phyloP scores from a whole-genome alignment of 1,139 yeast species.

The Sugiyamaella paludigena region DNA sequence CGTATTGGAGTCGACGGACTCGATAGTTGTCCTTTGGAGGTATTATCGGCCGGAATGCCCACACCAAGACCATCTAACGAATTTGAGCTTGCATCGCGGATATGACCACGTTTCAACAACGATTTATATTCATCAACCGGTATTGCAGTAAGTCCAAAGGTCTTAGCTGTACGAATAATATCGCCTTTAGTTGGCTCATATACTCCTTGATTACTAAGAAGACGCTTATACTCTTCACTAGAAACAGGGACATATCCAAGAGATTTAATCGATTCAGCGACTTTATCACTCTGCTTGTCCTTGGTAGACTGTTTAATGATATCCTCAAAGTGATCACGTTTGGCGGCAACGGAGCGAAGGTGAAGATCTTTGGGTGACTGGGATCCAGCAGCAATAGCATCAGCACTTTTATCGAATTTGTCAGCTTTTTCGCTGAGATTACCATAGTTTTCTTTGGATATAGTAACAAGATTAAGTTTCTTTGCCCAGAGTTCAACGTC shows the following conservation, averaged over 20 bases:
- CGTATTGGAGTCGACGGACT: conserved; percentile 12
- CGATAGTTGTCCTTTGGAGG: background rate
- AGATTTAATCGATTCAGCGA: conserved; percentile 35
- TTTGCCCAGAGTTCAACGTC: conserved; percentile 50
- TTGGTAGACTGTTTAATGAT: conserved; percentile 30
- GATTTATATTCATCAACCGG: conserved; percentile 38
- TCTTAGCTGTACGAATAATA: conserved; percentile 39
- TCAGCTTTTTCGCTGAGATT: conserved; percentile 23
- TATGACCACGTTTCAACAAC: conserved; percentile 24
- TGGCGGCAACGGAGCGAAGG: conserved; percentile 36
- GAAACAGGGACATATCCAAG: conserved; percentile 40
- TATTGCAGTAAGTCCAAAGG: conserved; percentile 42
- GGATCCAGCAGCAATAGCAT: conserved; percentile 15
- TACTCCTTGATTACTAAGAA: conserved; percentile 35
- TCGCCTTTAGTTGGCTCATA: conserved; percentile 40
- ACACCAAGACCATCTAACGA: conserved; percentile 8
- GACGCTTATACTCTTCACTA: conserved; percentile 39
- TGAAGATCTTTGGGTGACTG: conserved; percentile 20
- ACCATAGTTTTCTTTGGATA: conserved; percentile 49
- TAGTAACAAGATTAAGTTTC: conserved; percentile 46
- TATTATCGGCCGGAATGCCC: background rate
- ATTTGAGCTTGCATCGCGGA: conserved; percentile 8
- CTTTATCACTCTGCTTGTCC: conserved; percentile 29
- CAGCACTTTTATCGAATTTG: conserved; percentile 18
- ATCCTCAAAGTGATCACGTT: conserved; percentile 39